These are phyloP conservation scores for Suhomyces emberorum DNA, from an alignment of 805 yeast species.

Conservation along the genomic window DNA sequence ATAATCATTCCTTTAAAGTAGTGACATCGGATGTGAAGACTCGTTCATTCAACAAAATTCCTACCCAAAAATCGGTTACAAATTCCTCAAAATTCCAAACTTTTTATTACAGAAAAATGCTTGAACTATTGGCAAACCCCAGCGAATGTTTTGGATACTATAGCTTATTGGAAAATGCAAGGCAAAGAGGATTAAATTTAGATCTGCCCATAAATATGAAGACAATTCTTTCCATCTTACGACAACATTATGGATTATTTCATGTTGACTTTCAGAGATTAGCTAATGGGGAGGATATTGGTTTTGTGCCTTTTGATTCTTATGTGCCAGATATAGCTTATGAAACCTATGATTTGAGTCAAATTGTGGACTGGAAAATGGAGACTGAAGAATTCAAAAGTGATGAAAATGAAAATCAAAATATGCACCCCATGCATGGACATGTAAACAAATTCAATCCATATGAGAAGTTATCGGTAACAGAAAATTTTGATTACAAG, in stretches of 20 bases:
- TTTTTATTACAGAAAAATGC: slow-evolving; percentile 51
- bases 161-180: slow-evolving; percentile 45
- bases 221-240: slow-evolving; percentile 35
- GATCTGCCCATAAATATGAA: slow-evolving; percentile 47
- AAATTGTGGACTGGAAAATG: slow-evolving; percentile 3
- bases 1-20: slow-evolving; percentile 13
- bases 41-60: slow-evolving; percentile 41
- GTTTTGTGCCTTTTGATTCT: slow-evolving; percentile 40
- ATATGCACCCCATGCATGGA: neutral
- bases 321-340: slow-evolving; percentile 10
- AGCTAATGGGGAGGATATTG: slow-evolving; percentile 44
- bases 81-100: slow-evolving; percentile 56
- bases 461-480: slow-evolving; percentile 5
- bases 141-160: slow-evolving; percentile 31
- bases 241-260: slow-evolving; percentile 33
- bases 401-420: neutral
- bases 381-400: slow-evolving; percentile 1
- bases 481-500: slow-evolving; percentile 15
- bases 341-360: slow-evolving; percentile 7
- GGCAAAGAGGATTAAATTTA: slow-evolving; percentile 44
- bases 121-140: slow-evolving; percentile 32
- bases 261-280: slow-evolving; percentile 43
- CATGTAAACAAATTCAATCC: neutral
- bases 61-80: slow-evolving; percentile 49
- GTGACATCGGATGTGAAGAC: slow-evolving; percentile 57